These are phyloP conservation scores for Steccherinum ochraceum DNA, from an alignment of 768 basidiomycete genomes.

Conservation along the genomic window DNA sequence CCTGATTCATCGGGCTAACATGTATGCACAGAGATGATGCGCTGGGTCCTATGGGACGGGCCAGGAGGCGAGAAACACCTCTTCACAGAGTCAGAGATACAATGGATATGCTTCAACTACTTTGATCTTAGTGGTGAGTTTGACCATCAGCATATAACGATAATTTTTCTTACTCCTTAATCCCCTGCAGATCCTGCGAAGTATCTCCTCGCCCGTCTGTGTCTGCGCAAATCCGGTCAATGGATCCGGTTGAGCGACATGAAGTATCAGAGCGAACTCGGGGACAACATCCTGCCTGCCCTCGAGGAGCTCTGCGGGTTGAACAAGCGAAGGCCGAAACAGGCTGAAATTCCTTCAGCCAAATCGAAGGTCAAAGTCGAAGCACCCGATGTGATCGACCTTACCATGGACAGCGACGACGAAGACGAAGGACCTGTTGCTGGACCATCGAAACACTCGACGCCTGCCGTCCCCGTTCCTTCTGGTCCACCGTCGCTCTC, in stretches of 20 bases:
- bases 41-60: neutral
- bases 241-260: conserved; percentile 46
- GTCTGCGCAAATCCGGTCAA: conserved; percentile 51
- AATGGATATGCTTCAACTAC: conserved; percentile 37
- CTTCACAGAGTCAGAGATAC: conserved; percentile 43
- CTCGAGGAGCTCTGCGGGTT: conserved; percentile 38
- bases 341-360: neutral
- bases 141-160: neutral
- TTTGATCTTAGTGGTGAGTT: conserved; percentile 44
- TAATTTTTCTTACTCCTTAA: neutral
- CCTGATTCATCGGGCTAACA: neutral
- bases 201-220: conserved; percentile 57
- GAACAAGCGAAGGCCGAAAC: neutral
- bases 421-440: conserved; percentile 7
- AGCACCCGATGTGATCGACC: conserved; percentile 29
- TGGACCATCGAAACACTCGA: neutral
- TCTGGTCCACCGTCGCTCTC: conserved; percentile 1
- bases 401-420: conserved; percentile 29
- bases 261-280: conserved; percentile 37
- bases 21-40: neutral
- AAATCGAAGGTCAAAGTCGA: conserved; percentile 15
- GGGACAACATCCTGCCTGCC: conserved; percentile 31
- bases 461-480: no score
- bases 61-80: conserved; percentile 40
- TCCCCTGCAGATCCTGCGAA: conserved; percentile 40